Evolutionary conservation across 768 basidiomycete genomes (phyloP), one percentile per base, ranked within the genome.

Genomic region (Pleurotus salmoneostramineus): DNA sequence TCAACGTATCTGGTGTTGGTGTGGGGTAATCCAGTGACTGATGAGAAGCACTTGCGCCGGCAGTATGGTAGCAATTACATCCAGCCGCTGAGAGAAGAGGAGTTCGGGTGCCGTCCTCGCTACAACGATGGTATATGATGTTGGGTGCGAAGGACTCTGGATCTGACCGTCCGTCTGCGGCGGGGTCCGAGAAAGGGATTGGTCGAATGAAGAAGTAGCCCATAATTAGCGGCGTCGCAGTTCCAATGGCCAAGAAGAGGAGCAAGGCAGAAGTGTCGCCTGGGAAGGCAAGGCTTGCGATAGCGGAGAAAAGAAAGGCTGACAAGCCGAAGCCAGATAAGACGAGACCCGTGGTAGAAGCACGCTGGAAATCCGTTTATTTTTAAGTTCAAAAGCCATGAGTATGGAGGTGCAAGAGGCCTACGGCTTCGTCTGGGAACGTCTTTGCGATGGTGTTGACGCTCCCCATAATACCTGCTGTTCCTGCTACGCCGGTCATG

Each of bases 251-350:
- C 3, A 97, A 81, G 3, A 93, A 71, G 0, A 88, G 76, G 1
- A 98, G 72, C 64, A 96, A 89, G 1, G 84, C 80, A 0, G 87
- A 88, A 0, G 90, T 91, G 64, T 94, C 79, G 0, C 91, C 93
- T 0, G 90, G 85, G 64, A 85, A 95, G 45, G 86, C 68, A 0
- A 81, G 65, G 56, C 87, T 85, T 0, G 92, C 85, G 43, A 95
- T 72, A 1, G 85, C 79, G 10, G 91, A 90, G 72, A 95, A 97
- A 60, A 91, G 77, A 76, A 96, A 96, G 0, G 95, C 95, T 0
- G 92, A 94, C n/a, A 98, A 82, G 0, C 95, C 94, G 61, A 92
- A 94, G 35, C 92, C 94, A 0, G 92, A 91, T 15, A 94, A 71
- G 34, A 95, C 93, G 7, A 93, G 67, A 2, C 88, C 88, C 0